Conservation (phyloP, 192 early-diverging fungal species). For the Coemansia sp. region DNA sequence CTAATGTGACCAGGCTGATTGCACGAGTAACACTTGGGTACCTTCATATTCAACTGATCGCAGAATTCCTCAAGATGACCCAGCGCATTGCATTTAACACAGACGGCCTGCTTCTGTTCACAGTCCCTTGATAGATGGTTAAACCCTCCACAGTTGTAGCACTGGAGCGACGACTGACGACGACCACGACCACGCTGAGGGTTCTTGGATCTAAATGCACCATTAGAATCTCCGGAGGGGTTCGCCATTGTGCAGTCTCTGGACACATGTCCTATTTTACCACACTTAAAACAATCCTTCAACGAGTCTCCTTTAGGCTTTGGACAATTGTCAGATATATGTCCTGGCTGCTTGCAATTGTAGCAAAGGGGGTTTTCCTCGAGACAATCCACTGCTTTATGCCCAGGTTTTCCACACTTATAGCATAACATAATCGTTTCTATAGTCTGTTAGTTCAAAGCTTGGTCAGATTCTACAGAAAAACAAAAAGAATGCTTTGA, state of each 20-base stretch:
- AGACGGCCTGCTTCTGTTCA: conserved; percentile 44
- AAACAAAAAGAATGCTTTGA: neutral
- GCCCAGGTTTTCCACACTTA: conserved; percentile 46
- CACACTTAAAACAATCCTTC: conserved; percentile 57
- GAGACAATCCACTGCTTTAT: conserved; percentile 22
- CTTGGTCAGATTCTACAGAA: conserved; percentile 3
- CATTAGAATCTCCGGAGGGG: neutral
- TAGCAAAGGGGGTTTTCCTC: conserved; percentile 35
- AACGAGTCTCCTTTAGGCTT: conserved; percentile 26
- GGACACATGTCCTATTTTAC: conserved; percentile 48
- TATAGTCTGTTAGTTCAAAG: neutral
- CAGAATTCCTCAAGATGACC: conserved; percentile 53
- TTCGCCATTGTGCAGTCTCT: conserved; percentile 36
- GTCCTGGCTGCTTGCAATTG: conserved; percentile 56
- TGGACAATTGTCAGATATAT: conserved; percentile 42
- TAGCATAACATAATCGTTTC: conserved; percentile 33
- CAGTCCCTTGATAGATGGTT: conserved; percentile 51
- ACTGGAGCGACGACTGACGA: conserved; percentile 6
- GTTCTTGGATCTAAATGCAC: neutral
- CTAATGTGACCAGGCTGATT: conserved; percentile 39
- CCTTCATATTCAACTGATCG: conserved; percentile 9
- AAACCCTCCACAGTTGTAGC: conserved; percentile 50
- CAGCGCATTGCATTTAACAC: conserved; percentile 48
- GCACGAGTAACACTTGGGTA: conserved; percentile 8
- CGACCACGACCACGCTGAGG: neutral